Evolutionary conservation across 768 basidiomycete genomes (phyloP).

Genomic region (Panaeolus cyanescens): DNA sequence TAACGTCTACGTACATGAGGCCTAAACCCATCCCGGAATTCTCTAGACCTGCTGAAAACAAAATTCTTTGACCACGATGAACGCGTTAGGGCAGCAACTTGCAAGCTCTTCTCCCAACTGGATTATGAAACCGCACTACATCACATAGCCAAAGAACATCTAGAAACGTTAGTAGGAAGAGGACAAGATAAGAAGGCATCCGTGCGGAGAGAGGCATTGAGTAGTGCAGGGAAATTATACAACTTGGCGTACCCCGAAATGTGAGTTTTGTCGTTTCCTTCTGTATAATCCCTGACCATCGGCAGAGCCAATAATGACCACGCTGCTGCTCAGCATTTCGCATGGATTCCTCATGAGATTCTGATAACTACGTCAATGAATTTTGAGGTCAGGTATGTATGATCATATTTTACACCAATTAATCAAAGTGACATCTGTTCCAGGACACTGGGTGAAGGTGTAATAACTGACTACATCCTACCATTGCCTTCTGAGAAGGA

Average conservation of each 20-base stretch:
- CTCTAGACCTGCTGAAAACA: constrained; percentile 52
- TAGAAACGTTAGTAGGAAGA: constrained; percentile 68
- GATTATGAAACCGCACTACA: constrained; percentile 93
- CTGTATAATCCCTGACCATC: constrained; percentile 7
- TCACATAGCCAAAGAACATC: constrained; percentile 64
- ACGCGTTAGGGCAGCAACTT: constrained; percentile 83
- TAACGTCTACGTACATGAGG: background rate
- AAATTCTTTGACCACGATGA: constrained; percentile 91
- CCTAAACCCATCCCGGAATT: background rate
- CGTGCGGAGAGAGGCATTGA: constrained; percentile 78
- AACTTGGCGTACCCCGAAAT: constrained; percentile 86
- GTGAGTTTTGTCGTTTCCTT: constrained; percentile 48
- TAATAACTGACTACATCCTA: constrained; percentile 74
- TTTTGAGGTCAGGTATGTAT: constrained; percentile 57
- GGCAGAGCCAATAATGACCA: constrained; percentile 78
- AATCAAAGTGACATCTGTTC: background rate
- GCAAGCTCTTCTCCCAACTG: constrained; percentile 76
- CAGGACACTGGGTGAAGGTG: constrained; percentile 65
- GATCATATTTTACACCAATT: background rate
- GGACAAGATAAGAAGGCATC: constrained; percentile 83
- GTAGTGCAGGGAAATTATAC: constrained; percentile 76
- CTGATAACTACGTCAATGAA: constrained; percentile 55
- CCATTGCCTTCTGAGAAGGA: constrained; percentile 71
- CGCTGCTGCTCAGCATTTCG: constrained; percentile 76
- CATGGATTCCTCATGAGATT: constrained; percentile 88